These are phyloP conservation scores for Mycena capillaripes DNA, from an alignment of 768 basidiomycete species.

Conservation along the genomic window DNA sequence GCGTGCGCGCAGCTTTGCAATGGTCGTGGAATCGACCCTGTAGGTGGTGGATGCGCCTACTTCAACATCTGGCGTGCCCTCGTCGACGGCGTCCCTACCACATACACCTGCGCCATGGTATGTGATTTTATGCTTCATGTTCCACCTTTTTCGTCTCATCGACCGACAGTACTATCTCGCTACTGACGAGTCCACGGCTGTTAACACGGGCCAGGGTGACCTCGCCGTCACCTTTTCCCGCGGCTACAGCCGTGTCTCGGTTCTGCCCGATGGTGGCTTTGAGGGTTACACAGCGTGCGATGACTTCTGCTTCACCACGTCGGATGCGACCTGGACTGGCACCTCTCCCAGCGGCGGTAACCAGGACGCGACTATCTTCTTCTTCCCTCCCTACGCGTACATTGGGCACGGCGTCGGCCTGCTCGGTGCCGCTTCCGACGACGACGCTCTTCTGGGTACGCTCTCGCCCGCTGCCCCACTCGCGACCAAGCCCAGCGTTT, in stretches of 20 bases:
- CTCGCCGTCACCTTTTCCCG: conserved; percentile 62
- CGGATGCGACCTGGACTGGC: conserved; percentile 57
- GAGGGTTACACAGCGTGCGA: conserved; percentile 55
- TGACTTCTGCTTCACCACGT: conserved; percentile 57
- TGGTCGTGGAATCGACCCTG: conserved; percentile 54
- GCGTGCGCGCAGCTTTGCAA: conserved; percentile 63
- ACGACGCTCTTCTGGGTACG: conserved; percentile 55
- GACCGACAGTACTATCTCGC: conserved; percentile 56
- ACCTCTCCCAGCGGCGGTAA: conserved; percentile 46
- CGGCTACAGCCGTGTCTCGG: conserved; percentile 58
- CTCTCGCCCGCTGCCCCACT: conserved; percentile 50
- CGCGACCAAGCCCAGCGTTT: conserved; percentile 50
- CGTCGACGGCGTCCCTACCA: conserved; percentile 59
- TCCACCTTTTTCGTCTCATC: neutral
- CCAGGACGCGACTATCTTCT: conserved; percentile 60
- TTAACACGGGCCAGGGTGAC: conserved; percentile 61
- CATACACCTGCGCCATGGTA: conserved; percentile 62
- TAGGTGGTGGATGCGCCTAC: conserved; percentile 62
- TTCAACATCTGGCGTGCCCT: conserved; percentile 70
- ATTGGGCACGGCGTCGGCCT: conserved; percentile 54
- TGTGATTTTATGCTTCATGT: conserved; percentile 42
- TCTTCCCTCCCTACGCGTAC: conserved; percentile 56
- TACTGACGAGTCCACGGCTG: conserved; percentile 59
- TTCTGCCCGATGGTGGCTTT: conserved; percentile 58
- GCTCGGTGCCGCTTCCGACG: conserved; percentile 58